Conservation (phyloP, 2,329 filamentous ascomycete species). For the Parasarocladium wereldwijsianum region DNA sequence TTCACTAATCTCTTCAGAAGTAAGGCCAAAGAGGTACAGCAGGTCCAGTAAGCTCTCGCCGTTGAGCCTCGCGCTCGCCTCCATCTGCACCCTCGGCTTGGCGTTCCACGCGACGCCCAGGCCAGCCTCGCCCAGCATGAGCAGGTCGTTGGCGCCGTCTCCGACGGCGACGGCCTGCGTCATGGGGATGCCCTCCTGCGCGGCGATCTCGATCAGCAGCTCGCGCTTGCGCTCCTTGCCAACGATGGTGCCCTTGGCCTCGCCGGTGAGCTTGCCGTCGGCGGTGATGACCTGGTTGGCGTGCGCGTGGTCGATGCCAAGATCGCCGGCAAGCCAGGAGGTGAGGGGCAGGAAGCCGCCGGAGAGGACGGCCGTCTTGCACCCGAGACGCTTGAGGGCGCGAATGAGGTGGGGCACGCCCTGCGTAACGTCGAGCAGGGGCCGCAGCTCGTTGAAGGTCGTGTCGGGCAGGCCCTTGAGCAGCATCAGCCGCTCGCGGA, state of each 20-base stretch:
- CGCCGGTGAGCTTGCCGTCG: constrained; percentile 50
- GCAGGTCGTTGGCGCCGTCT: constrained; percentile 69
- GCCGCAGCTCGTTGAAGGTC: constrained; percentile 66
- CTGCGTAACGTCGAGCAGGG: constrained; percentile 63
- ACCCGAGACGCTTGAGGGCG: constrained; percentile 63
- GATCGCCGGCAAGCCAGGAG: constrained; percentile 63
- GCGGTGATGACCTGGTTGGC: constrained; percentile 71
- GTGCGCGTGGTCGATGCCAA: constrained; percentile 76
- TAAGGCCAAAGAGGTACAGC: constrained; percentile 60
- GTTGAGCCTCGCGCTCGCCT: constrained; percentile 60
- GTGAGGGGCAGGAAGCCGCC: constrained; percentile 88
- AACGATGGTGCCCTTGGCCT: constrained; percentile 58
- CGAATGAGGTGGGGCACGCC: constrained; percentile 63
- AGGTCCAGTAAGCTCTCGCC: constrained; percentile 56
- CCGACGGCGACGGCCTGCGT: constrained; percentile 61
- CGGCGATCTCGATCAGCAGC: constrained; percentile 55
- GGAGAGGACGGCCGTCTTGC: constrained; percentile 79
- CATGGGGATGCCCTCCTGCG: constrained; percentile 48
- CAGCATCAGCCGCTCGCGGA: constrained; percentile 66
- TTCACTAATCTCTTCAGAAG: constrained; percentile 37
- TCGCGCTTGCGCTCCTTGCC: constrained; percentile 62
- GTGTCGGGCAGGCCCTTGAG: constrained; percentile 66
- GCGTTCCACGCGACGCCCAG: constrained; percentile 74
- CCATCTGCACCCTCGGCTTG: constrained; percentile 67
- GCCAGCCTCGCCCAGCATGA: constrained; percentile 64